Evolutionary conservation across 1,284 basidiomycete species (phyloP), one percentile per base, ranked within the genome.

Genomic region (Austroboletus rostrupii): DNA sequence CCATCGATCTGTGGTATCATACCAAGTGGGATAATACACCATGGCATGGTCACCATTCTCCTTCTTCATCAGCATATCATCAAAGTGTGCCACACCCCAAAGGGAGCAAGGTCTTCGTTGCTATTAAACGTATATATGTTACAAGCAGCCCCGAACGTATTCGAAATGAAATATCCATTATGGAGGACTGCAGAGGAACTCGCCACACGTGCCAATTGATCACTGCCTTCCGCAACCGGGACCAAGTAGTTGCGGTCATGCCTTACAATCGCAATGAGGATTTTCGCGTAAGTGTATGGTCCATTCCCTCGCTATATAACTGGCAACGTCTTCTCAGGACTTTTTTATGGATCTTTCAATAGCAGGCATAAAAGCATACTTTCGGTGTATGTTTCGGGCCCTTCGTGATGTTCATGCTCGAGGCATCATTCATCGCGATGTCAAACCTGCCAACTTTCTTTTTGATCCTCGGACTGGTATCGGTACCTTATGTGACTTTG

Each of bases 371-470:
- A 90, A 88, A 64, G 75, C 82, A 46, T 99, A 99, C 73, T 87
- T 99, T 61, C 84, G 87, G 37, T 95, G 90, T 65, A 83, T 99
- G 65, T 87, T 99, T 66, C 86, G 90, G 19, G 94, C 92, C 1
- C 70, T 99, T 47, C 84, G 88, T 45, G 93, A 96, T 59, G 88
- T 92, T 20, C 97, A 99, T 66, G 72, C 82, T n/a, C 77, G 91
- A 44, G 83, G 81, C 8, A 89, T 99, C 62, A 90, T 99, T 45
- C 96, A 99, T 70, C 91, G 96, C 33, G 96, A 99, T 69, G 92
- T 99, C 61, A 99, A 99, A 66, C 97, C 96, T 16, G 96, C 96
- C 54, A 99, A 99, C 70, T 99, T 99, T 65, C 78, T 99, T 31
- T 99, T 91, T 68, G 92, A 99, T 68, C 87, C 92, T 29, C 80